Base-by-base conservation (phyloP, 495 filamentous ascomycete genomes). In the Tuber microsphaerosporum region DNA sequence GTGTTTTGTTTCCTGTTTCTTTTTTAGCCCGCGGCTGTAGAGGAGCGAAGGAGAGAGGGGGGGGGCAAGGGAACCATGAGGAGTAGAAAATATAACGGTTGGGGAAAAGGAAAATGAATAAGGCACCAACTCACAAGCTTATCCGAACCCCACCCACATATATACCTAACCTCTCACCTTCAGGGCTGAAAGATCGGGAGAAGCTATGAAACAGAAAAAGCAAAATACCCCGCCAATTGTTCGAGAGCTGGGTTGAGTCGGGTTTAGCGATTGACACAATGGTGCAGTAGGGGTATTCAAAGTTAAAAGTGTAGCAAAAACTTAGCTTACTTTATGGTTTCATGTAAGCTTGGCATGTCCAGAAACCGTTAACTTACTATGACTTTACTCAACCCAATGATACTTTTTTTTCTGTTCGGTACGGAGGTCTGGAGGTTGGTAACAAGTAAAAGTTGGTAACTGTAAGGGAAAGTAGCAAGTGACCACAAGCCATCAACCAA, bases 51-150 rank as follows among this genome's bases (percentile, higher is more conserved):
- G 46, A 70, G 37, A 45, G 70, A 75, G 72, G 14, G 37, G 56
- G 72, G 8, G 37, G 70, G 72, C 44, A 78, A 51, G 61, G 46
- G 19, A 46, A 51, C 37, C 41, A 56, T 22, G 69, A 72, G 22
- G 39, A 72, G 70, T 0, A 68, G 70, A 75, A 75, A 69, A 69
- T 71, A 37, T 61, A 65, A 17, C 4, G 34, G 17, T 34, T 71
- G 42, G 31, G 68, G 34, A 34, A 46, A 45, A 71, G 68, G 48
- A 48, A 17, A 45, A 45, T 44, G 41, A 16, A 51, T 71, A 61
- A 9, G 51, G 56, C 31, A 17, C n/a, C 56, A 65, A 65, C 56
- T 8, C 48, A 26, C 48, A 56, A 14, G 26, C 22, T 56, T 56
- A 56, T 26, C n/a, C 22, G 48, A 56, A 56, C 9, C 22, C 26